Evolutionary conservation across 2,329 filamentous ascomycete species (phyloP), one percentile per base, ranked within the genome.

Genomic region (Neofusicoccum kwambonambiense): DNA sequence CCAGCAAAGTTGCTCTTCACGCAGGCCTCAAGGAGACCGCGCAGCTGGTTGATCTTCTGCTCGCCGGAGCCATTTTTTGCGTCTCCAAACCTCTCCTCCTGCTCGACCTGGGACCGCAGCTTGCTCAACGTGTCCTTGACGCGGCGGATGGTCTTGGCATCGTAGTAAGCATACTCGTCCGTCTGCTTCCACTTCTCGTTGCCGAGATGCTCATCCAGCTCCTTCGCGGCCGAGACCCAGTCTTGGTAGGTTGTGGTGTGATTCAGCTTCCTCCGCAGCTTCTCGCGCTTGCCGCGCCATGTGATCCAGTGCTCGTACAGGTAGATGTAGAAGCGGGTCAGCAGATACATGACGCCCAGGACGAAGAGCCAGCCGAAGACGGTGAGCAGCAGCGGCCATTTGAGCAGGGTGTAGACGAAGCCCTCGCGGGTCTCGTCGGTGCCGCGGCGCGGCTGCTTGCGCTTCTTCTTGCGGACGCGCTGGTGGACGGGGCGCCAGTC

Each of bases 1-100:
- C 95, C 95, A 17, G 92, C 92, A 78, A 98, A 99, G 74, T 99
- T 98, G 78, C 93, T 96, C 84, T 97, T 99, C 71, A 97, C 90
- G 75, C 93, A 98, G 13, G 91, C 92, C 79, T 97, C 92, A 19
- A 96, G 82, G 66, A 98, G 79, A 0, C 85, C 84, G 67, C 88
- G 89, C 63, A 99, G 82, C 63, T 95, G 92, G 68, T 94, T 90
- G 2, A 92, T 81, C 0, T 89, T 84, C 65, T 84, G 81, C 3
- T 70, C 68, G 11, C 69, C 50, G 2, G 41, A 27, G 62, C 60
- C 5, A 19, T 67, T 66, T 72, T 77, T 52, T 57, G 69, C 67
- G 3, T 71, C 69, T 3, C 67, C 68, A 3, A 81, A 75, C 31
- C 77, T 75, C 75, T 90, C 87, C 1, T 88, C 88, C 44, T 79